Percentiles rank a stretch among this genome's conserved stretches.
These are phyloP conservation scores for Phyllosticta capitalensis DNA, from an alignment of 2,329 filamentous ascomycete genomes.

Conservation along the genomic window DNA sequence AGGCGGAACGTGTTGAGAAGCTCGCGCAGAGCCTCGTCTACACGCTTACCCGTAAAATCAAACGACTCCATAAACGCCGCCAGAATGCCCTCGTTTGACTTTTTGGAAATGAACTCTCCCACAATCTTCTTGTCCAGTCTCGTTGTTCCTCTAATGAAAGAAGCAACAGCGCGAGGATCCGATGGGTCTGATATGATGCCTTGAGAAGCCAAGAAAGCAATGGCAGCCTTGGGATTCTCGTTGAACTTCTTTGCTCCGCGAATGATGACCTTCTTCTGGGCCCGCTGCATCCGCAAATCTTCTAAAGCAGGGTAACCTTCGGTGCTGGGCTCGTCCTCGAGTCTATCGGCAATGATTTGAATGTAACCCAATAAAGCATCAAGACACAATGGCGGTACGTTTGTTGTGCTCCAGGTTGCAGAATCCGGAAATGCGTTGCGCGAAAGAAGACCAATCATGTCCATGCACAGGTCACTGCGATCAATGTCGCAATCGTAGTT, in stretches of 20 bases:
- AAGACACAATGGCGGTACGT: conserved; percentile 87
- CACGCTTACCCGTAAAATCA: conserved; percentile 74
- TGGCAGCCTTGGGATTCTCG: conserved; percentile 80
- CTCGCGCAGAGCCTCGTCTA: conserved; percentile 80
- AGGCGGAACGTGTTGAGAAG: conserved; percentile 89
- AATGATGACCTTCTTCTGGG: conserved; percentile 79
- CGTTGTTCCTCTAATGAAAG: conserved; percentile 78
- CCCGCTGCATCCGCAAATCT: conserved; percentile 59
- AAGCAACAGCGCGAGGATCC: conserved; percentile 69
- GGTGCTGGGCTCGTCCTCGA: conserved; percentile 58
- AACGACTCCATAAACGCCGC: conserved; percentile 79
- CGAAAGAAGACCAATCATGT: conserved; percentile 85
- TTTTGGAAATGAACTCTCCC: conserved; percentile 89
- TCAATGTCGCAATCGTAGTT: conserved; percentile 98
- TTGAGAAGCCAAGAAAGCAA: conserved; percentile 75
- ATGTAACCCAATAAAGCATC: conserved; percentile 87
- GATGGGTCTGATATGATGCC: conserved; percentile 72
- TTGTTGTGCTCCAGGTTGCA: conserved; percentile 97
- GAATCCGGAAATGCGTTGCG: conserved; percentile 94
- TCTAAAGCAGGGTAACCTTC: conserved; percentile 59
- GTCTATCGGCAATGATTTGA: conserved; percentile 79
- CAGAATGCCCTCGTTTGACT: conserved; percentile 74
- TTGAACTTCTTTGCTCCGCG: conserved; percentile 87
- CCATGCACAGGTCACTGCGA: conserved; percentile 83
- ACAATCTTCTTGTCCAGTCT: conserved; percentile 83